Evolutionary conservation across 164 flowering plant genomes (phyloP).

Genomic region (Pachysandra terminalis): DNA sequence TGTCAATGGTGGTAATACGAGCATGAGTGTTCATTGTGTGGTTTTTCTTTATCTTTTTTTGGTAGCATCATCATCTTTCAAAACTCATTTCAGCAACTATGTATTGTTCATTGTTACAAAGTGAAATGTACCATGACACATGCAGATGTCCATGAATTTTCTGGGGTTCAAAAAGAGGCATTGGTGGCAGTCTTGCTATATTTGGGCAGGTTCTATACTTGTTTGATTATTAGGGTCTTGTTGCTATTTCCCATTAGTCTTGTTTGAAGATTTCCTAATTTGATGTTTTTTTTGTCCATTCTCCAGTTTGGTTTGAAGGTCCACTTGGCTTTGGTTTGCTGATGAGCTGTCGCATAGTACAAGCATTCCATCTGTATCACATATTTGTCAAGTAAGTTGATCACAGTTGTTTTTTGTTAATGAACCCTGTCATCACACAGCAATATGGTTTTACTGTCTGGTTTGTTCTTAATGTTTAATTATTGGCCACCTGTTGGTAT

Average conservation of each 20-base stretch:
- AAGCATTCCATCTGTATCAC: slow-evolving; percentile 65
- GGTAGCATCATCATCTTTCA: no score
- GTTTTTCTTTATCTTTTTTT: not conserved
- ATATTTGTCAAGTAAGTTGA: slow-evolving; percentile 79
- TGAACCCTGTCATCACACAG: no score
- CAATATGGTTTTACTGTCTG: no score
- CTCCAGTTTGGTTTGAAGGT: slow-evolving; percentile 85
- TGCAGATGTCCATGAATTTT: slow-evolving; percentile 56
- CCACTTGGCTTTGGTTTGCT: slow-evolving; percentile 85
- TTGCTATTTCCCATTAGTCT: not conserved
- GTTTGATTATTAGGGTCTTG: not conserved
- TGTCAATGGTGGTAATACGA: slow-evolving; percentile 59
- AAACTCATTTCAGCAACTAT: not conserved
- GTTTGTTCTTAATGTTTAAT: no score
- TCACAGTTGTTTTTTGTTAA: no score
- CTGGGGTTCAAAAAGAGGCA: slow-evolving; percentile 42
- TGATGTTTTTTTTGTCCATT: slow-evolving; percentile 15
- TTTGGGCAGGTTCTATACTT: slow-evolving; percentile 70
- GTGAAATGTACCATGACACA: not conserved
- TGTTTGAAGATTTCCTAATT: slow-evolving; percentile 1
- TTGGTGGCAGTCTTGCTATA: slow-evolving; percentile 80
- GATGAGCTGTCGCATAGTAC: slow-evolving; percentile 71
- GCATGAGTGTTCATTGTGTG: not conserved
- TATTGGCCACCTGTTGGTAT: no score
- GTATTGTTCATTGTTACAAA: not conserved